Conservation (phyloP, 345 rosid species). For the Linum tenue region DNA sequence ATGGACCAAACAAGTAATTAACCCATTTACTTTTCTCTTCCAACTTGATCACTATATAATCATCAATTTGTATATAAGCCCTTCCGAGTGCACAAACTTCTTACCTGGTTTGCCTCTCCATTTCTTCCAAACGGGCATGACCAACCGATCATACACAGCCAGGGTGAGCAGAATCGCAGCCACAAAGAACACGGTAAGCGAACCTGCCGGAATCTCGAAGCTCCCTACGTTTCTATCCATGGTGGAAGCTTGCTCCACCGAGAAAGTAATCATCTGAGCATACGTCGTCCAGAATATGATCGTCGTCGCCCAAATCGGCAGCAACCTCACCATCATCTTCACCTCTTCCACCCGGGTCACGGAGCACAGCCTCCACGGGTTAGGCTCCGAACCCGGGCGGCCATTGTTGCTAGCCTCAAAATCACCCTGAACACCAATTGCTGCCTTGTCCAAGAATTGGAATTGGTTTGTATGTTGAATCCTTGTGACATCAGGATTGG, state of each 20-base stretch:
- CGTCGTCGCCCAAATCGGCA: conserved; percentile 3
- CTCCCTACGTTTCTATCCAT: neutral
- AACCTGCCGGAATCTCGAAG: conserved; percentile 1
- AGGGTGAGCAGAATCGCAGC: neutral
- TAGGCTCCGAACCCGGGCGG: neutral
- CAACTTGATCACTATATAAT: too few species aligned
- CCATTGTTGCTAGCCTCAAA: neutral
- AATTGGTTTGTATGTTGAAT: conserved; percentile 1
- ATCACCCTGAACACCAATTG: neutral
- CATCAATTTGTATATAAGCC: neutral
- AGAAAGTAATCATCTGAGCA: conserved; percentile 4
- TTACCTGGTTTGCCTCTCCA: conserved; percentile 4
- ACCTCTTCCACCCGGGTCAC: conserved; percentile 4
- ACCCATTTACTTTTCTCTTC: too few species aligned
- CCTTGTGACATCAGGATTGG: neutral
- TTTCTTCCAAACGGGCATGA: conserved; percentile 6
- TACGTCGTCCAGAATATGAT: conserved; percentile 1
- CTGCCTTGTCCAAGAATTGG: conserved; percentile 2
- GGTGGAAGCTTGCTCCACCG: conserved; percentile 3
- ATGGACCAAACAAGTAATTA: too few species aligned
- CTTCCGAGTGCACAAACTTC: neutral
- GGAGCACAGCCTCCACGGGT: conserved; percentile 2
- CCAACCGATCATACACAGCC: neutral
- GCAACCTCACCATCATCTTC: conserved; percentile 7
- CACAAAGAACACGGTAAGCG: conserved; percentile 1